A percentile compares a stretch with the other conserved stretches of the same genome.
phyloP scores from a whole-genome alignment of 208 protist species.

The Trypanosomatidae sp. region DNA sequence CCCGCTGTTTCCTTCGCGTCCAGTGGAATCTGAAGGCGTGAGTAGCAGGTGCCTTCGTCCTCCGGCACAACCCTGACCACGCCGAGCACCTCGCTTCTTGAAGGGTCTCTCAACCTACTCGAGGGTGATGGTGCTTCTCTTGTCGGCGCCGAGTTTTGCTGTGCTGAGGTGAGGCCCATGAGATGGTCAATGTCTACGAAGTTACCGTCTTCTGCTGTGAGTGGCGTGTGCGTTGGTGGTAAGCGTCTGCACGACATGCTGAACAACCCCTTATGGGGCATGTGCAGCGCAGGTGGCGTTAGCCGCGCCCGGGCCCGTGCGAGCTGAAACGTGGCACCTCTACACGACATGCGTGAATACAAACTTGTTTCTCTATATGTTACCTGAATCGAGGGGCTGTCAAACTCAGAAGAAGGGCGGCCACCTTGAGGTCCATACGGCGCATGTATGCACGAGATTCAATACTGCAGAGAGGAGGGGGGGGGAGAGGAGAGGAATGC shows the following conservation, averaged over 20 bases:
- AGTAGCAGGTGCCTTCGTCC: conserved; percentile 44
- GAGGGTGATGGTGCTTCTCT: background rate
- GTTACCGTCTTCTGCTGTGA: conserved; percentile 20
- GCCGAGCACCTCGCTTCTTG: conserved; percentile 33
- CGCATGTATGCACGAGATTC: background rate
- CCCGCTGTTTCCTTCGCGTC: conserved; percentile 8
- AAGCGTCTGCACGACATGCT: background rate
- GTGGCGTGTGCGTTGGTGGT: background rate
- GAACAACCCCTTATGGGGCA: background rate
- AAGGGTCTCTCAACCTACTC: background rate
- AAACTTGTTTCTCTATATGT: background rate
- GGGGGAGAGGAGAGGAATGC: background rate
- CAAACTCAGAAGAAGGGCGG: background rate
- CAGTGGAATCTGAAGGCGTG: conserved; percentile 58
- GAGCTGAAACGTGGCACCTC: background rate
- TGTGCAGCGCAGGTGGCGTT: background rate
- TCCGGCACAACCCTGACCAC: conserved; percentile 30
- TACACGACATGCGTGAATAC: conserved; percentile 8
- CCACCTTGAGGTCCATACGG: background rate
- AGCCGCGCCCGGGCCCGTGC: background rate
- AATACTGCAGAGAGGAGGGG: background rate
- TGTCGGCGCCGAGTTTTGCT: background rate
- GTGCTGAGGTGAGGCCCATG: background rate
- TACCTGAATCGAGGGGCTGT: background rate
- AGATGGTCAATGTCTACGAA: conserved; percentile 55